Base-by-base conservation (phyloP, 2,329 filamentous ascomycete species). In the Exophiala sp. region DNA sequence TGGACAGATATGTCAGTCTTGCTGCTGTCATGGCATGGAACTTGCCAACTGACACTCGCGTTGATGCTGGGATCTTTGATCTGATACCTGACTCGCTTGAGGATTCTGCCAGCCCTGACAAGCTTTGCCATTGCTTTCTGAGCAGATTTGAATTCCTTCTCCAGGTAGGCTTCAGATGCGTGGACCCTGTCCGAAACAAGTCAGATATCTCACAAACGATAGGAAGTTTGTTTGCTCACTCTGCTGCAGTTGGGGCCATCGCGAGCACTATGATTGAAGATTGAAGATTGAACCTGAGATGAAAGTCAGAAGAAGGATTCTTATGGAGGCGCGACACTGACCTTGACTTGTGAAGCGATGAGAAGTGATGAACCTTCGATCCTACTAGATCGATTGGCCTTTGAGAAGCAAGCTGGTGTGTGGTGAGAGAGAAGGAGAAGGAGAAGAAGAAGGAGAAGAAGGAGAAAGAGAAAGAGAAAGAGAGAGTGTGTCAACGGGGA, bases 101-200 rank as follows among this genome's bases (percentile, higher is more conserved):
- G 41, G 23, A 55, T 48, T 42, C 45, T 55, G 43, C 47, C 43
- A 3, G 46, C 23, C 23, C 19, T 37, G 13, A 22, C 34, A 6
- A 41, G 16, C 8, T 3, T 9, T 11, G 37, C 14, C 39, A 45
- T 43, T 23, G 45, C 45, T n/a, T 29, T 48, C 29, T 39, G 32
- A 4, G 52, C 27, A 4, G 10, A 13, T 8, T 29, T 41, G 38
- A 38, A 29, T n/a, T 19, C 14, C n/a, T 9, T 32, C 6, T n/a
- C 9, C n/a, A 55, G 40, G 1, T 9, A 22, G 39, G 9, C 30
- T 44, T 55, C 45, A 7, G 37, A 35, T 29, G 22, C 29, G 14
- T 16, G 22, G 21, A 53, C 35, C 19, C 41, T 48, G 27, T 10
- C 10, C 3, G 14, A 42, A 16, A 39, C 43, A 23, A 46, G 50